Evolutionary conservation across 805 yeast genomes (phyloP), one percentile per base, ranked within the genome.

Genomic region (Ogataea allantospora): DNA sequence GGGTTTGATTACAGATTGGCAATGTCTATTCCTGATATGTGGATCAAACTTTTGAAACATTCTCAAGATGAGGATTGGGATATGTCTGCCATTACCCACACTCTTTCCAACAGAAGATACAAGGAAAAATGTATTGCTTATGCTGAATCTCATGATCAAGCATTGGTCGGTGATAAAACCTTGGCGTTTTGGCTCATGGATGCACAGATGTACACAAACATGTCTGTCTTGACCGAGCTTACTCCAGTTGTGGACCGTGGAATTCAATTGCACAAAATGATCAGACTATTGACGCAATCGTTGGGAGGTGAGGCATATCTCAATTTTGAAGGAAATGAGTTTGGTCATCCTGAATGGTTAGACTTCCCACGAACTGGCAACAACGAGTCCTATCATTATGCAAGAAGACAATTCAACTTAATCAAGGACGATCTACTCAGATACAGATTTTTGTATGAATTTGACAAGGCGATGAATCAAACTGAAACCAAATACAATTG

Each of bases 261-360:
- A 23, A 65, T 93, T 28, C 79, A 96, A 13, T 70, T 91, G 46
- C 99, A 91, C 66, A 91, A 91, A 60, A 63, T 93, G 78, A 93
- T 91, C 45, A 74, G 99, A 48, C 70, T 93, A 38, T 53, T 89
- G 15, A 91, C 98, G 1, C 89, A 87, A 53, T 69, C 89, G 1
- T 69, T 91, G n/a, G 98, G 98, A 31, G 99, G 99, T 40, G 98
- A 91, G 63, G 96, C 95, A 0, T 91, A 91, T 57, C 74, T 91
- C 57, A 91, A 89, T 60, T 91, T 91, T 60, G 97, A 91, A 69
- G 98, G 99, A 41, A 91, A 91, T 56, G 99, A 91, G 65, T 91
- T 93, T 66, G 99, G 99, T 12, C 99, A 91, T 55, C 99, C 98
- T 3, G 99, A 91, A 60, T 91, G 99, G 99, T 75, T 93, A 35